phyloP scores from a whole-genome alignment of 306 rosid genomes.

The Cucurbita pepo region DNA sequence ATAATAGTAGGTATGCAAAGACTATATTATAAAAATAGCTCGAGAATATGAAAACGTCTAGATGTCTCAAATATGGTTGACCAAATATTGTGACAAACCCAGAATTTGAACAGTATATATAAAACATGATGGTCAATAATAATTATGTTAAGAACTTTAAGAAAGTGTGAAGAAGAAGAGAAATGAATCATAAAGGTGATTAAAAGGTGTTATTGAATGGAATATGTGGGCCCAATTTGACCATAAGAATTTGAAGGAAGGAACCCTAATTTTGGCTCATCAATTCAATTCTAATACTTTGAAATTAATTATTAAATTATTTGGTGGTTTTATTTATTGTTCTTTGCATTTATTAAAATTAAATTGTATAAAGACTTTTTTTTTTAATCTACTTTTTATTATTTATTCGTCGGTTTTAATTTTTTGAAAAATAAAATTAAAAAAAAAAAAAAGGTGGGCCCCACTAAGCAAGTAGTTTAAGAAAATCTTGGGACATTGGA shows the following conservation, averaged over 20 bases:
- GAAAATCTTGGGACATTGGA: background rate
- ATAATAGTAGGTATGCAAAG: too few relatives aligned
- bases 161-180: background rate
- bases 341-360: background rate
- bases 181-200: background rate
- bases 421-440: too few relatives aligned
- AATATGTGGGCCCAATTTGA: background rate
- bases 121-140: background rate
- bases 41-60: too few relatives aligned
- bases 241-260: background rate
- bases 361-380: background rate
- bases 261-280: background rate
- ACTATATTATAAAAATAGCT: background rate
- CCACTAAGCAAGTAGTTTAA: background rate
- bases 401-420: background rate
- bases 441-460: background rate
- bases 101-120: background rate
- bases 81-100: background rate
- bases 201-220: background rate
- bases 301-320: background rate
- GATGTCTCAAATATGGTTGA: background rate
- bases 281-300: background rate
- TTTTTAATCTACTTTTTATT: background rate
- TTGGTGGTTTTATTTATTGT: background rate
- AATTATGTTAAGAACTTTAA: background rate